A percentile compares a stretch with the other conserved stretches of the same genome.
Conservation (phyloP, 2,329 filamentous ascomycete species). For the Metarhizium rileyi region DNA sequence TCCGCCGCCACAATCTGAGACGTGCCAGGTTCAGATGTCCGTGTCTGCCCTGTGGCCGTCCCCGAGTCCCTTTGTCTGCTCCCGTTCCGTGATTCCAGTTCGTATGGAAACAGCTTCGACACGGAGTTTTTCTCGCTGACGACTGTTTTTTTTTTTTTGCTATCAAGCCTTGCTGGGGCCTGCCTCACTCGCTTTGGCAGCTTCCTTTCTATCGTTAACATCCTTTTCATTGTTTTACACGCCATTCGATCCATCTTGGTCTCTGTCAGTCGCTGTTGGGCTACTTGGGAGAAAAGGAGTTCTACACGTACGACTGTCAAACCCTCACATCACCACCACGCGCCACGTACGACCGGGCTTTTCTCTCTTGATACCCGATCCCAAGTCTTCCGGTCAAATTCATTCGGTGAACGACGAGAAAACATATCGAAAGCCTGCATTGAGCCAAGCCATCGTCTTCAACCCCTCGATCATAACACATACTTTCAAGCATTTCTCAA, state of each 20-base stretch:
- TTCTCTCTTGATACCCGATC: background rate
- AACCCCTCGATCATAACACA: background rate
- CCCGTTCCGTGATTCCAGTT: slow-evolving; percentile 13
- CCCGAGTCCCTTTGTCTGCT: background rate
- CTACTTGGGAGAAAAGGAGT: background rate
- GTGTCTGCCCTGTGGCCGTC: background rate
- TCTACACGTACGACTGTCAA: background rate
- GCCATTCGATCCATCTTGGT: background rate
- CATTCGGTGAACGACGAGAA: background rate
- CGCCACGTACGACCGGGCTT: no score
- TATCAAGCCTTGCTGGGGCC: slow-evolving; percentile 14
- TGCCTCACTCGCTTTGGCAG: slow-evolving; percentile 53
- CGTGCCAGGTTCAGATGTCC: background rate
- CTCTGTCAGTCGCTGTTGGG: background rate
- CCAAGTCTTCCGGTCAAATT: background rate
- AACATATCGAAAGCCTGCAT: background rate
- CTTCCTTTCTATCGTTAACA: slow-evolving; percentile 29
- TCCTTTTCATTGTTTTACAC: slow-evolving; percentile 1
- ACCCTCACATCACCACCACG: background rate
- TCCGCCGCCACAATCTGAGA: slow-evolving; percentile 1
- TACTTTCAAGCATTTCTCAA: background rate
- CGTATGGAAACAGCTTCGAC: slow-evolving; percentile 14
- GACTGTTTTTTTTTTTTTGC: slow-evolving; percentile 6
- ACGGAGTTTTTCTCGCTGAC: slow-evolving; percentile 10
- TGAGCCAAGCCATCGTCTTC: background rate